Conservation (phyloP, 805 yeast species). For the Metschnikowia proteae region DNA sequence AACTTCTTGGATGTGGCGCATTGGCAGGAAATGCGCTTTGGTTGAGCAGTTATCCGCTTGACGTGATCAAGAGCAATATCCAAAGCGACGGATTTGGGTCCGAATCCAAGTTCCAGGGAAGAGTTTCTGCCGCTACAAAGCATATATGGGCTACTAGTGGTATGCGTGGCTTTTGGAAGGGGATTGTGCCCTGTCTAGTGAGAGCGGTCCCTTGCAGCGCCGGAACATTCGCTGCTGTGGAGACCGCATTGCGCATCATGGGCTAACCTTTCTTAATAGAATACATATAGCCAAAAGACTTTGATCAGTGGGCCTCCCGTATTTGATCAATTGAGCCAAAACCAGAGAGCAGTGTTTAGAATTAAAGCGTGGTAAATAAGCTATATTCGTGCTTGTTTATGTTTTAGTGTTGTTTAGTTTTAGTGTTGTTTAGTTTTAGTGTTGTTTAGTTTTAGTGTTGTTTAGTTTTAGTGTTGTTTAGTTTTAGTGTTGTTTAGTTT, state of each 20-base stretch:
- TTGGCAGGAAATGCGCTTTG: conserved; percentile 66
- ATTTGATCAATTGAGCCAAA: too few species aligned
- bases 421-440: too few species aligned
- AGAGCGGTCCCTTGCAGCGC: conserved; percentile 68
- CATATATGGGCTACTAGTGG: conserved; percentile 44
- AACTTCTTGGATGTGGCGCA: conserved; percentile 57
- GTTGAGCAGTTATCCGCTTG: conserved; percentile 53
- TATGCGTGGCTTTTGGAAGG: conserved; percentile 56
- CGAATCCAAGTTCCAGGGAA: conserved; percentile 42
- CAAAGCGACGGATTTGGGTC: conserved; percentile 53
- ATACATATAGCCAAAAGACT: neutral
- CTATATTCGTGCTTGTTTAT: neutral
- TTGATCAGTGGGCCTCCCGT: neutral
- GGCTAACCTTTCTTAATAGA: conserved; percentile 26
- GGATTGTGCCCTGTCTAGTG: conserved; percentile 54
- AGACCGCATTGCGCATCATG: conserved; percentile 55
- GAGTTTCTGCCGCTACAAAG: conserved; percentile 30
- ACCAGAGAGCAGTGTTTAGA: neutral
- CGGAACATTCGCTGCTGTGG: conserved; percentile 76
- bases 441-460: too few species aligned
- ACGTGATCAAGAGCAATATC: conserved; percentile 47
- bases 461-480: too few species aligned
- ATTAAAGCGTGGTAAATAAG: neutral
- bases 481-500: too few species aligned
- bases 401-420: too few species aligned